phyloP scores from a whole-genome alignment of 2,329 filamentous ascomycete species.

The Geosmithia putterillii region DNA sequence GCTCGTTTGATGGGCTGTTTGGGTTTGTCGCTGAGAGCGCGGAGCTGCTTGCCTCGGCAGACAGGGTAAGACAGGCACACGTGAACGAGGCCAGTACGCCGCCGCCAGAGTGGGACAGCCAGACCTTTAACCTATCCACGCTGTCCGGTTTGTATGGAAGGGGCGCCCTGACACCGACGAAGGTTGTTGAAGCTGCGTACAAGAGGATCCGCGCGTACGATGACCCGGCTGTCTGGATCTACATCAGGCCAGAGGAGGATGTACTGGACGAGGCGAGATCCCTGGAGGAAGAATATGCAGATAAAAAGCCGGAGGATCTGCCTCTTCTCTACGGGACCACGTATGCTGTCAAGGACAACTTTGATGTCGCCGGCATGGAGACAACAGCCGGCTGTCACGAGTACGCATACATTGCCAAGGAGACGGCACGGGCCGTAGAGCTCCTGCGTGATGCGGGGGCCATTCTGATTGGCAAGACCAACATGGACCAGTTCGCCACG shows the following conservation, averaged over 20 bases:
- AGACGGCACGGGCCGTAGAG: constrained; percentile 31
- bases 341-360: constrained; percentile 44
- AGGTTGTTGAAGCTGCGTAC: constrained; percentile 3
- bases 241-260: constrained; percentile 2
- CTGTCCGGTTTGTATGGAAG: neutral
- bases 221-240: constrained; percentile 4
- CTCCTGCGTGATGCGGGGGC: constrained; percentile 36
- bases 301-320: neutral
- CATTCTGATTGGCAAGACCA: constrained; percentile 41
- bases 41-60: constrained; percentile 9
- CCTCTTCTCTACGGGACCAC: constrained; percentile 36
- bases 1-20: constrained; percentile 37
- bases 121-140: constrained; percentile 7
- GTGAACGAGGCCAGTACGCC: constrained; percentile 1
- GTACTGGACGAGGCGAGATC: constrained; percentile 1
- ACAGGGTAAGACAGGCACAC: no score
- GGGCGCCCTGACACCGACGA: neutral
- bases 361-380: constrained; percentile 34
- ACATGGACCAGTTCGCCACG: constrained; percentile 47
- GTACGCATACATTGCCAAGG: constrained; percentile 33
- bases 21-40: constrained; percentile 29
- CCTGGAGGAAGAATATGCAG: neutral
- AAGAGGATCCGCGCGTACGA: neutral
- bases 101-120: neutral
- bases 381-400: constrained; percentile 39